A percentile compares a stretch with the other conserved stretches of the same genome.
phyloP scores from a whole-genome alignment of 1,139 yeast genomes.

The Sugiyamaella castrensis region DNA sequence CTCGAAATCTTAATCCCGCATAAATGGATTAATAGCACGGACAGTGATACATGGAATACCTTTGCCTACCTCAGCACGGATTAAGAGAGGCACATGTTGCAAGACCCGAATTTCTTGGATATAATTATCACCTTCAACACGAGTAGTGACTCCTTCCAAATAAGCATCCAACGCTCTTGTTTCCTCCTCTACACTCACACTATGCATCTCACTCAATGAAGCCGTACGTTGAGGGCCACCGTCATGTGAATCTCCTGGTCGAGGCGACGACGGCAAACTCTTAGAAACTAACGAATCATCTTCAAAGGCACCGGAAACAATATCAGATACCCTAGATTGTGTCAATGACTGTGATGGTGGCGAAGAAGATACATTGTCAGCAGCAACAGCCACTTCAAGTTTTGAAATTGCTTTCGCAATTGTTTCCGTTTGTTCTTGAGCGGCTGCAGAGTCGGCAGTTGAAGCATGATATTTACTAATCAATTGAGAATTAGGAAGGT shows the following conservation, averaged over 20 bases:
- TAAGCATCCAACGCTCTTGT: constrained; percentile 33
- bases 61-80: constrained; percentile 93
- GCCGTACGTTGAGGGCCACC: constrained; percentile 27
- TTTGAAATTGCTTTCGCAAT: constrained; percentile 19
- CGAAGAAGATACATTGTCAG: not conserved
- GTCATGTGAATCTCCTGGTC: constrained; percentile 30
- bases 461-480: constrained; percentile 61
- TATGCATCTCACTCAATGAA: constrained; percentile 31
- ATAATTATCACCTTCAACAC: constrained; percentile 51
- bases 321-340: not conserved
- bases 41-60: constrained; percentile 87
- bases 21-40: constrained; percentile 86
- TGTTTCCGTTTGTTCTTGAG: constrained; percentile 37
- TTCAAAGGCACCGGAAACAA: constrained; percentile 5
- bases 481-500: constrained; percentile 6
- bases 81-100: constrained; percentile 74
- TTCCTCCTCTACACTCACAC: constrained; percentile 20
- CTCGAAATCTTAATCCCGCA: not conserved
- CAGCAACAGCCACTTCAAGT: constrained; percentile 9
- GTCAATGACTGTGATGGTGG: not conserved
- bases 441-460: constrained; percentile 55
- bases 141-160: constrained; percentile 51
- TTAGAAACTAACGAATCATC: constrained; percentile 22
- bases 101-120: constrained; percentile 83
- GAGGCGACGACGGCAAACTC: constrained; percentile 32